Evolutionary conservation across 2,329 filamentous ascomycete genomes (phyloP).

Genomic region (Emmonsiellopsis sp.): DNA sequence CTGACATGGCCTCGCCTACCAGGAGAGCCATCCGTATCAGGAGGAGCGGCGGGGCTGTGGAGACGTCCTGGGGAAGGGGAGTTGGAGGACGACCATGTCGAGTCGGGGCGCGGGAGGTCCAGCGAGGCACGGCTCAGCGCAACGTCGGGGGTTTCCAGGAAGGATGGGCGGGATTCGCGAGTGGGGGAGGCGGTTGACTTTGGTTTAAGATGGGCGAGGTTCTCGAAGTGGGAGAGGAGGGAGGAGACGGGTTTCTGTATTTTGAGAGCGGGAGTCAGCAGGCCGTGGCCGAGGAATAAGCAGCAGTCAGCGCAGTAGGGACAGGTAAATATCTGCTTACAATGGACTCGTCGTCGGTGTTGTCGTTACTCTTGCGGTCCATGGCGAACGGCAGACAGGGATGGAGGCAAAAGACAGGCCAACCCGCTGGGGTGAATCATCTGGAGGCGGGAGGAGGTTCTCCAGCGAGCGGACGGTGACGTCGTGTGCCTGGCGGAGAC

Average conservation of each 20-base stretch:
- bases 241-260: constrained; percentile 40
- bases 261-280: constrained; percentile 3
- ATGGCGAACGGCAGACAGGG: constrained; percentile 17
- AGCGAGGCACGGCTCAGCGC: constrained; percentile 29
- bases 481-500: neutral
- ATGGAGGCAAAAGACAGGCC: neutral
- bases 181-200: constrained; percentile 10
- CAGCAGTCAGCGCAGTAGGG: constrained; percentile 7
- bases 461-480: neutral
- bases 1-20: constrained; percentile 52
- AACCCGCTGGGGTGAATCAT: neutral
- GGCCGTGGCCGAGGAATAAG: too few species aligned
- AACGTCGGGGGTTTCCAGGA: constrained; percentile 24
- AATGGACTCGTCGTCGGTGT: constrained; percentile 29
- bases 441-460: neutral
- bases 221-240: constrained; percentile 41
- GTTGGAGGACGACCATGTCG: constrained; percentile 24
- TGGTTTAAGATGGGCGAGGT: constrained; percentile 27
- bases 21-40: constrained; percentile 33
- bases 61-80: constrained; percentile 3
- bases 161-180: constrained; percentile 13
- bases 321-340: constrained; percentile 18
- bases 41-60: constrained; percentile 12
- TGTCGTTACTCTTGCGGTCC: constrained; percentile 27
- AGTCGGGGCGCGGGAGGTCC: constrained; percentile 32